A percentile compares a stretch with the other conserved stretches of the same genome.
Conservation (phyloP, 371 early-diverging fungal species). For the Rhizopus arrhizus region DNA sequence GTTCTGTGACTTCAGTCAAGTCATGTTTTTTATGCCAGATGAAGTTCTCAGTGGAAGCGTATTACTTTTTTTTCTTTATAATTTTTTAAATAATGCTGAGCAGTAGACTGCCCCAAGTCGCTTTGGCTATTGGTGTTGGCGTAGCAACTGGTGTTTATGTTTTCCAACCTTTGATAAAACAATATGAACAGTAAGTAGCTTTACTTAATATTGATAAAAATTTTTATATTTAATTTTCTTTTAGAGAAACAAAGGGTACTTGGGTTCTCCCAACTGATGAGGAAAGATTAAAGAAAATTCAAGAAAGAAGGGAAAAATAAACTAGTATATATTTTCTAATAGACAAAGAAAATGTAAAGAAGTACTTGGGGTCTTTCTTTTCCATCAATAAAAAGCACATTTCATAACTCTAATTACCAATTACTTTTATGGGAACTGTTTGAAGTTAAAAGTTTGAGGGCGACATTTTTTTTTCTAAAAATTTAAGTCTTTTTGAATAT, state of each 20-base stretch:
- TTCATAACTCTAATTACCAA: not conserved
- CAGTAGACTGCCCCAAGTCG: conserved; percentile 27
- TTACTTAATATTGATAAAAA: not conserved
- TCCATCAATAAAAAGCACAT: not conserved
- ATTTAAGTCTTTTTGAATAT: conserved; percentile 4
- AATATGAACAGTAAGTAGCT: conserved; percentile 45
- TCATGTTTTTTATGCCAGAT: no score
- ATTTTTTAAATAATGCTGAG: conserved; percentile 17
- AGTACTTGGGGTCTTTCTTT: no score
- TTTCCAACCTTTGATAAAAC: conserved; percentile 46
- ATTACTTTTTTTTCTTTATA: not conserved
- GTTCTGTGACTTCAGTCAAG: no score
- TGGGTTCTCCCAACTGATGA: conserved; percentile 49
- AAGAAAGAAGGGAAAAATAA: conserved; percentile 8
- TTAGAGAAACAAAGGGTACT: conserved; percentile 50
- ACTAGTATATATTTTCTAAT: not conserved
- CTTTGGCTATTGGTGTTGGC: conserved; percentile 45
- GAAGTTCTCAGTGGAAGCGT: no score
- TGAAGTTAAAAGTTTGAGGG: not conserved
- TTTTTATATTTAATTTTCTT: not conserved
- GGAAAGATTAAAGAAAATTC: conserved; percentile 19
- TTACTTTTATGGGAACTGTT: not conserved
- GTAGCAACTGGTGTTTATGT: conserved; percentile 50
- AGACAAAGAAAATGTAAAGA: no score
- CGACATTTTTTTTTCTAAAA: conserved; percentile 6